Evolutionary conservation across 805 yeast species (phyloP).

Genomic region (Myxozyma kluyveri): DNA sequence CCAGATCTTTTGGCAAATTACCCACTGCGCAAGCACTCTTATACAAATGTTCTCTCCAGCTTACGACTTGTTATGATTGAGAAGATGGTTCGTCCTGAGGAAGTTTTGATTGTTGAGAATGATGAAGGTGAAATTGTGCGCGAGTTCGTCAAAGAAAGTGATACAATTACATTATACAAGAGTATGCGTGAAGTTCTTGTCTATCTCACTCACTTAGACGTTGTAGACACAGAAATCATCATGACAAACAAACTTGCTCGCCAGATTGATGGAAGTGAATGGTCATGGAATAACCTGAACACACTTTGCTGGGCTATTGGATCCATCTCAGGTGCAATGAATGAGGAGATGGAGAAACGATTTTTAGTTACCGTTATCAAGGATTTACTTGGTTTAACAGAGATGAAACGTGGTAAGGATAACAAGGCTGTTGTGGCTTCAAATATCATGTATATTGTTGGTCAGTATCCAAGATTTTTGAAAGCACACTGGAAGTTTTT

Average conservation of each 20-base stretch:
- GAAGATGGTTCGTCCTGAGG: conserved; percentile 98
- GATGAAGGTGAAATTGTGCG: conserved; percentile 99
- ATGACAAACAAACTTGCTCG: conserved; percentile 88
- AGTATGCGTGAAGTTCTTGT: conserved; percentile 94
- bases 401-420: conserved; percentile 94
- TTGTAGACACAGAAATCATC: conserved; percentile 86
- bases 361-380: conserved; percentile 91
- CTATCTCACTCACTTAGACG: conserved; percentile 92
- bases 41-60: conserved; percentile 72
- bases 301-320: conserved; percentile 99
- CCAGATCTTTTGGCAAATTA: conserved; percentile 73
- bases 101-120: conserved; percentile 92
- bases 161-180: conserved; percentile 92
- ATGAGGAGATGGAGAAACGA: conserved; percentile 93
- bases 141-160: conserved; percentile 94
- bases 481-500: conserved; percentile 98
- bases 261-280: conserved; percentile 93
- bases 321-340: conserved; percentile 97
- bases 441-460: conserved; percentile 99
- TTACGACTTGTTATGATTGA: conserved; percentile 92
- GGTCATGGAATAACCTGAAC: conserved; percentile 99
- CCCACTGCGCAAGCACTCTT: conserved; percentile 83
- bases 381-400: conserved; percentile 86
- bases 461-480: conserved; percentile 95
- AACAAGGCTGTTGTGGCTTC: conserved; percentile 99